These are phyloP conservation scores for Alternaria dauci DNA, from an alignment of 2,329 filamentous ascomycete genomes.

Conservation along the genomic window DNA sequence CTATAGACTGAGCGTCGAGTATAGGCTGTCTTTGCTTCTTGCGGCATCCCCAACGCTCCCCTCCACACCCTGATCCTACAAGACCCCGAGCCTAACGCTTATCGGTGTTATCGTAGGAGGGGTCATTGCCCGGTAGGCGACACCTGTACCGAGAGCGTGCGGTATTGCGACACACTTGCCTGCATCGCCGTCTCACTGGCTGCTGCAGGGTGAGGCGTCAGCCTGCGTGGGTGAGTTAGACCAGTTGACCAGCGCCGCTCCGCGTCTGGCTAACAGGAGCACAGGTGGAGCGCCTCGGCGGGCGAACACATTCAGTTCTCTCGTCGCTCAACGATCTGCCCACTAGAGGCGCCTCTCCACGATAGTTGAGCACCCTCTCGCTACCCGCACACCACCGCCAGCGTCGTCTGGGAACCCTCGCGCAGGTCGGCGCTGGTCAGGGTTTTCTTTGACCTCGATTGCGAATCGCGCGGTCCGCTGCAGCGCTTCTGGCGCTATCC, in stretches of 20 bases:
- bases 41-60: slow-evolving; percentile 25
- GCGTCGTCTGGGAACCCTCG: slow-evolving; percentile 25
- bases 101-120: slow-evolving; percentile 41
- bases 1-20: slow-evolving; percentile 17
- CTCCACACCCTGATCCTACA: slow-evolving; percentile 34
- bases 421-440: slow-evolving; percentile 20
- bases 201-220: slow-evolving; percentile 30
- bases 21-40: slow-evolving; percentile 30
- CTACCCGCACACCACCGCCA: slow-evolving; percentile 15
- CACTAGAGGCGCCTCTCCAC: slow-evolving; percentile 17
- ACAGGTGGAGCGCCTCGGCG: slow-evolving; percentile 26
- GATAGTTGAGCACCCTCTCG: slow-evolving; percentile 11
- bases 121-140: slow-evolving; percentile 36
- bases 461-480: slow-evolving; percentile 38
- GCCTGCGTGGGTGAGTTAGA: slow-evolving; percentile 18
- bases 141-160: slow-evolving; percentile 20
- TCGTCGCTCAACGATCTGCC: slow-evolving; percentile 15
- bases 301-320: slow-evolving; percentile 30
- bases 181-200: slow-evolving; percentile 33
- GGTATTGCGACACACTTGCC: slow-evolving; percentile 29
- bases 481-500: slow-evolving; percentile 39
- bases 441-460: slow-evolving; percentile 29
- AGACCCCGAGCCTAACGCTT: slow-evolving; percentile 35
- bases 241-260: neutral
- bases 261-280: neutral